Percentiles rank a stretch among this genome's conserved stretches.
These are phyloP conservation scores for Leccinum barrowsii DNA, from an alignment of 768 basidiomycete species.

Conservation along the genomic window DNA sequence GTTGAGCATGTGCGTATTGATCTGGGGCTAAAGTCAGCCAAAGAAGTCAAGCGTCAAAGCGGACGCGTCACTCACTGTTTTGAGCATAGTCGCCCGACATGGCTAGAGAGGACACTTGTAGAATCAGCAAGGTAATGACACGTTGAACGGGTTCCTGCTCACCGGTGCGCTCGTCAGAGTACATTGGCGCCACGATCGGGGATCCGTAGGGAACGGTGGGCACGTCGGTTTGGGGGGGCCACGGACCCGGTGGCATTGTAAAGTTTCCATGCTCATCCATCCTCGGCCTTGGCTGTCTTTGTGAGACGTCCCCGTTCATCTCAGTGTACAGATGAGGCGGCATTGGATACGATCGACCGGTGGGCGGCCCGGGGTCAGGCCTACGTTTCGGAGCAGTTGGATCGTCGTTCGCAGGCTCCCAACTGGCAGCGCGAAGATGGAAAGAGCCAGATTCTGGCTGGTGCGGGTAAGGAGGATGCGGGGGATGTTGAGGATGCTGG, in stretches of 20 bases:
- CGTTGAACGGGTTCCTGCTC: conserved; percentile 19
- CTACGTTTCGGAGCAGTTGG: conserved; percentile 35
- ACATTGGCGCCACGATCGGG: conserved; percentile 45
- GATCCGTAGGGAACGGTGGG: conserved; percentile 39
- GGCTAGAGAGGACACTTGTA: conserved; percentile 28
- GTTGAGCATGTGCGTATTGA: conserved; percentile 32
- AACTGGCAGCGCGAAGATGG: conserved; percentile 61
- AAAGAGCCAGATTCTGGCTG: conserved; percentile 35
- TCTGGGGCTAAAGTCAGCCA: conserved; percentile 25
- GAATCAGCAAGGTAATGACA: conserved; percentile 14
- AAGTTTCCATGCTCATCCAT: conserved; percentile 32
- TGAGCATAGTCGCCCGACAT: conserved; percentile 42
- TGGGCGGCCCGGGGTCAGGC: conserved; percentile 30
- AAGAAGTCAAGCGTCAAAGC: conserved; percentile 4
- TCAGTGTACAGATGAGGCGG: conserved; percentile 35
- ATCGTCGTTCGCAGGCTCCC: conserved; percentile 42
- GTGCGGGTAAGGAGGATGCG: conserved; percentile 25
- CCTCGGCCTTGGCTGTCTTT: conserved; percentile 27
- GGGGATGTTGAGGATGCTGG: conserved; percentile 28
- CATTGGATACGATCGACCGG: conserved; percentile 34
- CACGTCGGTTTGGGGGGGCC: conserved; percentile 34
- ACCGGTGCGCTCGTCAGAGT: conserved; percentile 60
- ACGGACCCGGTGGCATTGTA: conserved; percentile 27
- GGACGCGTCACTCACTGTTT: conserved; percentile 37
- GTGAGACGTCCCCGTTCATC: conserved; percentile 30